A percentile compares a stretch with the other conserved stretches of the same genome.
Evolutionary conservation across 2,329 filamentous ascomycete genomes (phyloP).

Genomic region (Byssochlamys sp.): DNA sequence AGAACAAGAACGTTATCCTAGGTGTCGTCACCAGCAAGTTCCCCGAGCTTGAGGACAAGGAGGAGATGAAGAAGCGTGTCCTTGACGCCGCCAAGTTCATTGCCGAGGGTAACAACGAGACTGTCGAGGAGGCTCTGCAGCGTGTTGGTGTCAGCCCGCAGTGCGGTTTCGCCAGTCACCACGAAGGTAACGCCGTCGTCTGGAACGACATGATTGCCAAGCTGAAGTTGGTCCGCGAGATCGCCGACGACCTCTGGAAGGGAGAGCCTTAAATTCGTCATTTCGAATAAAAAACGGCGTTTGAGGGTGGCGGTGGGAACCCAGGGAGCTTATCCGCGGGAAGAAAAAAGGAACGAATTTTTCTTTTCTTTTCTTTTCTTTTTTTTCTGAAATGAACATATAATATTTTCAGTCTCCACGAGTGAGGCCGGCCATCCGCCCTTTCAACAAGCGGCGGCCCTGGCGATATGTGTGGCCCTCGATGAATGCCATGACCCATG

Average conservation of each 20-base stretch:
- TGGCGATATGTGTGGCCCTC: neutral
- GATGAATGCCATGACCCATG: conserved; percentile 10
- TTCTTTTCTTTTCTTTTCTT: neutral
- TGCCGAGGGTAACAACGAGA: conserved; percentile 57
- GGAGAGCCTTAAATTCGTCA: conserved; percentile 34
- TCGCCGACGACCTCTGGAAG: conserved; percentile 65
- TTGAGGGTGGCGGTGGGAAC: neutral
- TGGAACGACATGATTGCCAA: conserved; percentile 65
- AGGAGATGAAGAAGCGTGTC: conserved; percentile 52
- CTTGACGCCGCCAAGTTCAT: conserved; percentile 57
- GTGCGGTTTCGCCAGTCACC: conserved; percentile 66
- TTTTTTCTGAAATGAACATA: neutral
- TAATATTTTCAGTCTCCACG: neutral
- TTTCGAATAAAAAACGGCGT: neutral
- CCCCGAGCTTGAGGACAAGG: conserved; percentile 52
- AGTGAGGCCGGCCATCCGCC: neutral
- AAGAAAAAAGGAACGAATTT: neutral
- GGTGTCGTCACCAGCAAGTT: conserved; percentile 57
- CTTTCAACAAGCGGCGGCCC: conserved; percentile 8
- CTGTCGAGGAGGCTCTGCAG: conserved; percentile 57
- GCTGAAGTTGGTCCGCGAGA: conserved; percentile 58
- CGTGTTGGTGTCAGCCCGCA: conserved; percentile 61
- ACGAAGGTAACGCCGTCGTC: conserved; percentile 60
- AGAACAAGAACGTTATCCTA: conserved; percentile 54
- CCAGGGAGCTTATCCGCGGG: neutral